phyloP scores from a whole-genome alignment of 108 stramenopile species.

The Nitzschia sp. region DNA sequence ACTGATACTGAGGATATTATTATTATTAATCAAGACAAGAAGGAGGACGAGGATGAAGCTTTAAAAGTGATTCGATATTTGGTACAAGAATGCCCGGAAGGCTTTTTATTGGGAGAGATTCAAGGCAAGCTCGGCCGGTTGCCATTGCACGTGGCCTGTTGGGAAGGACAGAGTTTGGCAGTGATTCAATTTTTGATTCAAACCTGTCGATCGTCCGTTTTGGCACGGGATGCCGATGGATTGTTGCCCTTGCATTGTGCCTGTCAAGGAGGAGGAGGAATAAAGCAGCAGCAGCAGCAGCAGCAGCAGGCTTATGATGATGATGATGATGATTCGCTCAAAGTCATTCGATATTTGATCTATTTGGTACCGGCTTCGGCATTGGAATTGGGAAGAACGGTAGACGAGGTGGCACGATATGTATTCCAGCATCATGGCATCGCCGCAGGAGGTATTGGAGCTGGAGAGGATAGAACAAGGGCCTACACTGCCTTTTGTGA shows the following conservation, averaged over 20 bases:
- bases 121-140: background rate
- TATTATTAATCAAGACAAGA: background rate
- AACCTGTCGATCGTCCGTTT: background rate
- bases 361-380: background rate
- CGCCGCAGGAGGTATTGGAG: no score
- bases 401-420: background rate
- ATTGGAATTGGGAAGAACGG: background rate
- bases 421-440: background rate
- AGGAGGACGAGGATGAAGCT: no score
- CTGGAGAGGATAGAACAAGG: background rate
- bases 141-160: constrained; percentile 11
- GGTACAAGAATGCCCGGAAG: background rate
- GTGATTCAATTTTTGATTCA: constrained; percentile 10
- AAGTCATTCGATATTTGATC: constrained; percentile 12
- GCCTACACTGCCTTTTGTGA: background rate
- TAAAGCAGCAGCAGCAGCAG: no score
- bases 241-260: constrained; percentile 13
- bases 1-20: background rate
- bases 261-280: background rate
- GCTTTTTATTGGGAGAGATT: background rate
- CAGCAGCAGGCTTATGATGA: no score
- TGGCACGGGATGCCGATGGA: background rate
- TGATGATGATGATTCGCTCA: no score
- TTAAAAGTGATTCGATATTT: background rate
- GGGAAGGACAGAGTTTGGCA: background rate